Conservation (phyloP, 805 yeast species). For the Hanseniaspora vineae region DNA sequence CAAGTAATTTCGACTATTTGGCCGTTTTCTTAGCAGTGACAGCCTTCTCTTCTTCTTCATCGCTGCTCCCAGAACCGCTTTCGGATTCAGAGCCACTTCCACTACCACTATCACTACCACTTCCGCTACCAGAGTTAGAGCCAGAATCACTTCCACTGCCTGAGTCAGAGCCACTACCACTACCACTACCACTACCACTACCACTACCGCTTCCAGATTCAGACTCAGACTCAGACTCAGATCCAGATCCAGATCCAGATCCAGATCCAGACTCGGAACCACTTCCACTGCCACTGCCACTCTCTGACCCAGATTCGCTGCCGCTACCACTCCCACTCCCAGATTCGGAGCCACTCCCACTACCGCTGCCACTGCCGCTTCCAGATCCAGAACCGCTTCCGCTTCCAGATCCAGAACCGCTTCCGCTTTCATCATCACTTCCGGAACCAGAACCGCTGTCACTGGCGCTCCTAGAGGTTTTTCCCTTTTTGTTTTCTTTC, state of each 20-base stretch:
- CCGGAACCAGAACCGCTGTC: conserved; percentile 6
- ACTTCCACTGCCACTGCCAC: conserved; percentile 4
- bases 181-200: conserved; percentile 33
- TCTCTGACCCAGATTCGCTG: background rate
- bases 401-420: conserved; percentile 3
- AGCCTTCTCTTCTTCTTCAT: conserved; percentile 12
- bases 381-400: conserved; percentile 3
- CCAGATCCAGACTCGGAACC: conserved; percentile 6
- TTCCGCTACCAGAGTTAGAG: conserved; percentile 15
- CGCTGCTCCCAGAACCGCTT: conserved; percentile 24
- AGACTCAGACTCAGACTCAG: conserved; percentile 5
- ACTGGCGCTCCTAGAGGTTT: conserved; percentile 1
- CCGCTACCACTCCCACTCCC: conserved; percentile 4
- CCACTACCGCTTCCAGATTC: conserved; percentile 23
- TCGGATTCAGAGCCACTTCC: conserved; percentile 22
- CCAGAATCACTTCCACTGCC: conserved; percentile 5
- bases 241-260: conserved; percentile 5
- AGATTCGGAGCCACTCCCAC: conserved; percentile 3
- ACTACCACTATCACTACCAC: conserved; percentile 32
- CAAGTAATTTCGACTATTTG: too few species aligned
- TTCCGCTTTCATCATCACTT: conserved; percentile 3
- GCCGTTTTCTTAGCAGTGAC: too few species aligned
- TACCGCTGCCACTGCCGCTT: conserved; percentile 4
- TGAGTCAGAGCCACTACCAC: conserved; percentile 22
- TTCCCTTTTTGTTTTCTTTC: too few species aligned